Evolutionary conservation across 2,329 filamentous ascomycete species (phyloP).

Genomic region (Colletotrichum tabaci): DNA sequence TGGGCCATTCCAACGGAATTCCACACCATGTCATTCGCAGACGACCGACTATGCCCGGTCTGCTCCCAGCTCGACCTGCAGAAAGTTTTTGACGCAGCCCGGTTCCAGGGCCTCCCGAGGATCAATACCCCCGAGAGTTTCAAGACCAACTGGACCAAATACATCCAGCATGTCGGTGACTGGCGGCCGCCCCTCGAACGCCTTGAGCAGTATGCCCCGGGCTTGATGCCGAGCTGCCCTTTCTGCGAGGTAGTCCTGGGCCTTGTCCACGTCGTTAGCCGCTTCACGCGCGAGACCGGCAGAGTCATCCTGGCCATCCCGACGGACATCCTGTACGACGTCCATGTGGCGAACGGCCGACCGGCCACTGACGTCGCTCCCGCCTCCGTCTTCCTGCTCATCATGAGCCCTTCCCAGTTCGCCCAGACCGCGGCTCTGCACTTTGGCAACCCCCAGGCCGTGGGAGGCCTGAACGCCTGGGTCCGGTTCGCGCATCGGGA

Average conservation of each 20-base stretch:
- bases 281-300: not conserved
- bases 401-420: constrained; percentile 7
- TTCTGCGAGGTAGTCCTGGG: constrained; percentile 15
- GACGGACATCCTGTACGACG: constrained; percentile 1
- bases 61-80: constrained; percentile 12
- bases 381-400: constrained; percentile 12
- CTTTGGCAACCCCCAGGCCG: not conserved
- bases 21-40: not conserved
- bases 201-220: not conserved
- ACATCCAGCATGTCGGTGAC: constrained; percentile 16
- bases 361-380: not conserved
- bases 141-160: constrained; percentile 14
- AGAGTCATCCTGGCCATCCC: constrained; percentile 18
- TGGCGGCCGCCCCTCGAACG: constrained; percentile 9
- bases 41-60: constrained; percentile 19
- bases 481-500: constrained; percentile 3
- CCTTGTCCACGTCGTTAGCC: not conserved
- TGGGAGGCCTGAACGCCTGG: not conserved
- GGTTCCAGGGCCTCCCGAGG: constrained; percentile 6
- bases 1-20: not conserved
- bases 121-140: not conserved
- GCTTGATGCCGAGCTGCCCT: constrained; percentile 15
- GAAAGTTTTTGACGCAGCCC: not conserved
- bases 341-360: not conserved
- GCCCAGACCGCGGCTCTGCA: not conserved